These are phyloP conservation scores for Fusarium verticillioides DNA, from an alignment of 2,329 filamentous ascomycete genomes.

Conservation along the genomic window DNA sequence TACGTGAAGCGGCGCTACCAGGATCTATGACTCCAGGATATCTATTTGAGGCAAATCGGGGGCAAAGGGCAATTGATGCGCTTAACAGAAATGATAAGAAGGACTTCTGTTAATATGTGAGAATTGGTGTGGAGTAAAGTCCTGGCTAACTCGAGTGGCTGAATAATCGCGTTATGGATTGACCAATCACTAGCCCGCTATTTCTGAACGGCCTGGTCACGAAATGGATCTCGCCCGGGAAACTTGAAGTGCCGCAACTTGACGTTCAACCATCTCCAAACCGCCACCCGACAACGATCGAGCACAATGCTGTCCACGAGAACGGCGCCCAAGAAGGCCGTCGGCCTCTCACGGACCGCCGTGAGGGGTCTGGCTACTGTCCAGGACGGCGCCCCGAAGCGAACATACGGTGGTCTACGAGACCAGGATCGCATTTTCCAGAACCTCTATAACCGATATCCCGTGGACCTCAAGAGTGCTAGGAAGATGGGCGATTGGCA, in stretches of 20 bases:
- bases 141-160: slow-evolving; percentile 47
- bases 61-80: slow-evolving; percentile 5
- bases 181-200: slow-evolving; percentile 55
- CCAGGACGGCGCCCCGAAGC: slow-evolving; percentile 76
- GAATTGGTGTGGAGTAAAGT: slow-evolving; percentile 11
- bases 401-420: slow-evolving; percentile 84
- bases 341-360: slow-evolving; percentile 56
- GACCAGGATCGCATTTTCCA: slow-evolving; percentile 99
- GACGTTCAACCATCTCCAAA: slow-evolving; percentile 46
- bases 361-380: slow-evolving; percentile 83
- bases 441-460: slow-evolving; percentile 95
- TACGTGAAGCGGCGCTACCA: slow-evolving; percentile 26
- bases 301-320: slow-evolving; percentile 59
- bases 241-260: slow-evolving; percentile 53
- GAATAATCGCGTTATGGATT: slow-evolving; percentile 49
- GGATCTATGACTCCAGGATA: slow-evolving; percentile 44
- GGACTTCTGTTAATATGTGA: neutral
- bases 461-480: slow-evolving; percentile 89
- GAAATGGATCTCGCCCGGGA: slow-evolving; percentile 47
- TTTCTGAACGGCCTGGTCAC: slow-evolving; percentile 50
- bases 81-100: slow-evolving; percentile 37
- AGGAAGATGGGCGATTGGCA: slow-evolving; percentile 99
- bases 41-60: slow-evolving; percentile 15
- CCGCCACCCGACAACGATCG: slow-evolving; percentile 48
- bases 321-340: slow-evolving; percentile 54